Percentiles rank a stretch among this genome's conserved stretches.
Evolutionary conservation across 441 rosid genomes (phyloP).

Genomic region (Breynia disticha): DNA sequence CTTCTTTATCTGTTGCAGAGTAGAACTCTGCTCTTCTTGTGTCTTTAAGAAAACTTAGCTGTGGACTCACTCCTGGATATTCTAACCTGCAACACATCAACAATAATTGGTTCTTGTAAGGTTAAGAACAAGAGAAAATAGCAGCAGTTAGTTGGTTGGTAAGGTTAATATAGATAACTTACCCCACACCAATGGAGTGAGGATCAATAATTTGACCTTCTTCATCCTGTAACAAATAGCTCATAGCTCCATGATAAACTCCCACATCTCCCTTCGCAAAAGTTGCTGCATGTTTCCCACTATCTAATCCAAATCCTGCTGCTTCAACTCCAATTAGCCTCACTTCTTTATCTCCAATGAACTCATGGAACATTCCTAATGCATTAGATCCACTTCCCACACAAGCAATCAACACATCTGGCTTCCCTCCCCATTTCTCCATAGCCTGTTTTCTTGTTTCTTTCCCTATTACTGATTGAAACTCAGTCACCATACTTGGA

Average conservation of each 20-base stretch:
- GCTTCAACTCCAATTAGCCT: constrained; percentile 92
- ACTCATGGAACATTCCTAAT: constrained; percentile 88
- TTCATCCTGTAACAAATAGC: constrained; percentile 79
- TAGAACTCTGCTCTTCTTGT: constrained; percentile 72
- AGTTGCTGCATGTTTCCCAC: constrained; percentile 94
- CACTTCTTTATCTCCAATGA: constrained; percentile 61
- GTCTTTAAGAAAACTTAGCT: constrained; percentile 90
- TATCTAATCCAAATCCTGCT: constrained; percentile 82
- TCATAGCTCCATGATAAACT: too few species aligned
- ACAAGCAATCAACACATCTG: constrained; percentile 84
- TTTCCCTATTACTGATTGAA: constrained; percentile 74
- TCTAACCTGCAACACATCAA: constrained; percentile 38
- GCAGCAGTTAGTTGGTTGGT: too few species aligned
- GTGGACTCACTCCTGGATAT: constrained; percentile 98
- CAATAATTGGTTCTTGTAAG: background rate
- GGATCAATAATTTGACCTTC: constrained; percentile 94
- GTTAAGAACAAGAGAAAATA: background rate
- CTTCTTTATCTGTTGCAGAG: constrained; percentile 78
- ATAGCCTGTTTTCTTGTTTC: constrained; percentile 81
- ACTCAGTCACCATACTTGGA: constrained; percentile 92
- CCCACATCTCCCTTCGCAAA: constrained; percentile 74
- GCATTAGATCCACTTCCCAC: constrained; percentile 95
- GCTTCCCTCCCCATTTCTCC: constrained; percentile 96
- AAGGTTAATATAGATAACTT: constrained; percentile 1
- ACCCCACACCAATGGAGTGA: constrained; percentile 95